These are phyloP conservation scores for Trichophyton schoenleinii DNA, from an alignment of 2,329 filamentous ascomycete genomes.

Conservation along the genomic window DNA sequence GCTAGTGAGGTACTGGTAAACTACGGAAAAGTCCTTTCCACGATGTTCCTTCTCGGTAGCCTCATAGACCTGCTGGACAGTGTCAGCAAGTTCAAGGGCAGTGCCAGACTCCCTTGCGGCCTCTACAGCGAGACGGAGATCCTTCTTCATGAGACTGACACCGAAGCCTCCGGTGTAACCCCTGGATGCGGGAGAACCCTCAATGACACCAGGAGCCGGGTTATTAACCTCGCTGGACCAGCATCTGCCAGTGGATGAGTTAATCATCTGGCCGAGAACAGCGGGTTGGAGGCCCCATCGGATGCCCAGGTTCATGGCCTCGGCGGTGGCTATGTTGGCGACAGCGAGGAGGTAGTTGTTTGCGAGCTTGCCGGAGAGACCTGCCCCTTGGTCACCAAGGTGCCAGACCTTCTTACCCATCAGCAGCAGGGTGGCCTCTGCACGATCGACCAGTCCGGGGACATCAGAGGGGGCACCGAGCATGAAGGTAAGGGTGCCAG, in stretches of 20 bases:
- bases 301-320: slow-evolving; percentile 55
- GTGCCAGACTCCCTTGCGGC: slow-evolving; percentile 58
- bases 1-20: slow-evolving; percentile 55
- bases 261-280: slow-evolving; percentile 73
- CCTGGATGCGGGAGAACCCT: slow-evolving; percentile 58
- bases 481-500: slow-evolving; percentile 91
- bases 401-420: slow-evolving; percentile 86
- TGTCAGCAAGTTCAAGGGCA: slow-evolving; percentile 50
- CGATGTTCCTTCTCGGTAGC: slow-evolving; percentile 50
- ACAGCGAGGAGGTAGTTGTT: slow-evolving; percentile 96
- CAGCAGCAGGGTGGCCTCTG: slow-evolving; percentile 56
- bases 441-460: slow-evolving; percentile 45
- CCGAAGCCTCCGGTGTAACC: slow-evolving; percentile 71
- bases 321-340: slow-evolving; percentile 66
- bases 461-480: slow-evolving; percentile 51
- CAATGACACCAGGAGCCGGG: slow-evolving; percentile 73
- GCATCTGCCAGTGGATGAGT: slow-evolving; percentile 83
- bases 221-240: slow-evolving; percentile 97
- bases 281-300: slow-evolving; percentile 51
- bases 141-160: slow-evolving; percentile 68
- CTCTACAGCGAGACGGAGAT: slow-evolving; percentile 58
- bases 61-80: slow-evolving; percentile 56
- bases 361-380: slow-evolving; percentile 81
- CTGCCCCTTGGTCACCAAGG: slow-evolving; percentile 71
- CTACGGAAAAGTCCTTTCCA: slow-evolving; percentile 68